phyloP scores from a whole-genome alignment of 2,329 filamentous ascomycete genomes.

The Curvularia verruculosa region DNA sequence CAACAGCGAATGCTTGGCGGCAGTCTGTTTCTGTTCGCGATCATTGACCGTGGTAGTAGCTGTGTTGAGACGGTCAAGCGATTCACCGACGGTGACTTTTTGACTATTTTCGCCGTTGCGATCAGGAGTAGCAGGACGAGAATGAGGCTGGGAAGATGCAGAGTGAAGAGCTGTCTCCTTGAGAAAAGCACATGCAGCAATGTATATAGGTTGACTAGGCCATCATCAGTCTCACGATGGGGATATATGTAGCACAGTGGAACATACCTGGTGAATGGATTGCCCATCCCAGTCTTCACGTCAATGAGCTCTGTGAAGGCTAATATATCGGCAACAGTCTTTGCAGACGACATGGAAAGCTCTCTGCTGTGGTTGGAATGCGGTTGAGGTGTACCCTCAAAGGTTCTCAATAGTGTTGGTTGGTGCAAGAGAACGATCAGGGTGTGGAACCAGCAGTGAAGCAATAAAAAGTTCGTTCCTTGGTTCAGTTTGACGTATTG shows the following conservation, averaged over 20 bases:
- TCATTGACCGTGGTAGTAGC: conserved; percentile 26
- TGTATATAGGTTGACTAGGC: conserved; percentile 82
- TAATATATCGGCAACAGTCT: conserved; percentile 88
- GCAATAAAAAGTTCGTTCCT: conserved; percentile 82
- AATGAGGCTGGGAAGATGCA: conserved; percentile 66
- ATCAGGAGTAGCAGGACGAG: conserved; percentile 57
- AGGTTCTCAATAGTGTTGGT: conserved; percentile 79
- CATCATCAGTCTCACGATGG: conserved; percentile 17
- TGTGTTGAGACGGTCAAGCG: conserved; percentile 12
- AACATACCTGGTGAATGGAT: conserved; percentile 72
- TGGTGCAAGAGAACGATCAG: conserved; percentile 85
- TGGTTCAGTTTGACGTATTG: conserved; percentile 80
- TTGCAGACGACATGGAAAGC: conserved; percentile 83
- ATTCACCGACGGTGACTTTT: conserved; percentile 1
- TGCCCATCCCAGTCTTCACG: conserved; percentile 83
- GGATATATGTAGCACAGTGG: background rate
- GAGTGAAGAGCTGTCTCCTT: conserved; percentile 79
- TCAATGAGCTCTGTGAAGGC: conserved; percentile 86
- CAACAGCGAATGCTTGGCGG: conserved; percentile 73
- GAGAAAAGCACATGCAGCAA: conserved; percentile 85
- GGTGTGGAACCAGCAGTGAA: conserved; percentile 90
- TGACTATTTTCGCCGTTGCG: conserved; percentile 9
- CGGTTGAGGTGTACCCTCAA: conserved; percentile 71
- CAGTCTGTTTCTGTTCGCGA: conserved; percentile 49
- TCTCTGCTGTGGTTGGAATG: conserved; percentile 82